These are phyloP conservation scores for Volvariella surrecta DNA, from an alignment of 1,284 basidiomycete species.

Conservation along the genomic window DNA sequence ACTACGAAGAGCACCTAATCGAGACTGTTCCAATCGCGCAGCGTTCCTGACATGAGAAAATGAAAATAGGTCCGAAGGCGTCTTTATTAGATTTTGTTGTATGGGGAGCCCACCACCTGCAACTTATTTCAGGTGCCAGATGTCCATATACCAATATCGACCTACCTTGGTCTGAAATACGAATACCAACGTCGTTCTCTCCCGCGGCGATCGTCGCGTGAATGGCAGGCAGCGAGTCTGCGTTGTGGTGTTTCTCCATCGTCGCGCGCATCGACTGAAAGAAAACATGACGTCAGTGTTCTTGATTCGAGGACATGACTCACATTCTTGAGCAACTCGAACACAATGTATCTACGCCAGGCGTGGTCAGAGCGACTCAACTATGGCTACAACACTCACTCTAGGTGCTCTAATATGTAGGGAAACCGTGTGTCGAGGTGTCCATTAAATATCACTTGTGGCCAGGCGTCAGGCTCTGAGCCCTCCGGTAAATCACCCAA, in stretches of 20 bases:
- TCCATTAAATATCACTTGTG: constrained; percentile 68
- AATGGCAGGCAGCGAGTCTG: constrained; percentile 43
- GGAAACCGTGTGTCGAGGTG: constrained; percentile 69
- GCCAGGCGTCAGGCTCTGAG: constrained; percentile 30
- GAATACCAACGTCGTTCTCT: constrained; percentile 62
- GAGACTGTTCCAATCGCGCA: constrained; percentile 54
- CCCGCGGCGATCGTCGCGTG: constrained; percentile 68
- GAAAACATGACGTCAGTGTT: constrained; percentile 6
- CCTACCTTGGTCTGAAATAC: constrained; percentile 81
- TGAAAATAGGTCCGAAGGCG: constrained; percentile 69
- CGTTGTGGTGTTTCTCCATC: constrained; percentile 35
- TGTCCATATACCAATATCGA: not conserved
- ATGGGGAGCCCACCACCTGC: constrained; percentile 63
- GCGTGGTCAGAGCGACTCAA: constrained; percentile 2
- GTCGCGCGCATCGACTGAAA: constrained; percentile 65
- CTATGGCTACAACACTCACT: constrained; percentile 36
- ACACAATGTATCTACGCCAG: constrained; percentile 67
- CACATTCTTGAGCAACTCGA: constrained; percentile 85
- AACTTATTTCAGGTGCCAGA: not conserved
- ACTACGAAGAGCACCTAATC: constrained; percentile 61
- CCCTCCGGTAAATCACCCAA: constrained; percentile 19
- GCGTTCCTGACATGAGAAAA: constrained; percentile 77
- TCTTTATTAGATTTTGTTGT: constrained; percentile 38
- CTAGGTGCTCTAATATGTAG: constrained; percentile 85
- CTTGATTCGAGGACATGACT: constrained; percentile 17